Percentiles rank a stretch among this genome's conserved stretches.
Evolutionary conservation across 306 rosid genomes (phyloP).

Genomic region (Dryas octopetala): DNA sequence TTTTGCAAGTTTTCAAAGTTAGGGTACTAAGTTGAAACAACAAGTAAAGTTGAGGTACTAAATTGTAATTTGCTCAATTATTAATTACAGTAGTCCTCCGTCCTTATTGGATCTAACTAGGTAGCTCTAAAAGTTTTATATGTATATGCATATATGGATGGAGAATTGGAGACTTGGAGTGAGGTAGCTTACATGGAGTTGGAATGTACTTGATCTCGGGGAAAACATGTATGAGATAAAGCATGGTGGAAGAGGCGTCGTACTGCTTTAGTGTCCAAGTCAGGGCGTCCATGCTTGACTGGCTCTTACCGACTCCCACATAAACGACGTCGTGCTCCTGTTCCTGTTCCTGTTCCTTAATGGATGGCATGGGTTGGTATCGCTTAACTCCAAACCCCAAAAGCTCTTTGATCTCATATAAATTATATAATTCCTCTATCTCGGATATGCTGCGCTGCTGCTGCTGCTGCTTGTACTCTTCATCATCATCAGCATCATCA

Average conservation of each 20-base stretch:
- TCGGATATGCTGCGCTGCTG: neutral
- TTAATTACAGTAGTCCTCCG: no score
- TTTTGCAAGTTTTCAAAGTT: no score
- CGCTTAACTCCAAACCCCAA: conserved; percentile 22
- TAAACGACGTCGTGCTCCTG: conserved; percentile 42
- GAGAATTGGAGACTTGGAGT: no score
- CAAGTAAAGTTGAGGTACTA: no score
- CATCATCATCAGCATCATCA: neutral
- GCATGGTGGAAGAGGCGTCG: conserved; percentile 31
- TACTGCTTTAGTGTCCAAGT: conserved; percentile 57
- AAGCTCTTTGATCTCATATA: conserved; percentile 18
- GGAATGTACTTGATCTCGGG: conserved; percentile 62
- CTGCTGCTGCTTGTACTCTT: neutral
- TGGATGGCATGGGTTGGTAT: conserved; percentile 39
- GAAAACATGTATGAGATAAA: conserved; percentile 68
- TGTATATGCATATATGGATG: no score
- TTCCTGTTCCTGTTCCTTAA: conserved; percentile 39
- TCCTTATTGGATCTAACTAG: no score
- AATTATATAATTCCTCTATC: neutral
- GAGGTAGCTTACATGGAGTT: conserved; percentile 57
- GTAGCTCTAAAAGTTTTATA: no score
- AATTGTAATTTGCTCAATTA: no score
- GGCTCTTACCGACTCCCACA: conserved; percentile 63
- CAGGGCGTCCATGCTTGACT: conserved; percentile 63
- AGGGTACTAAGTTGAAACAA: no score